A percentile compares a stretch with the other conserved stretches of the same genome.
phyloP scores from a whole-genome alignment of 2,329 filamentous ascomycete species.

The Xylariaceae sp. region DNA sequence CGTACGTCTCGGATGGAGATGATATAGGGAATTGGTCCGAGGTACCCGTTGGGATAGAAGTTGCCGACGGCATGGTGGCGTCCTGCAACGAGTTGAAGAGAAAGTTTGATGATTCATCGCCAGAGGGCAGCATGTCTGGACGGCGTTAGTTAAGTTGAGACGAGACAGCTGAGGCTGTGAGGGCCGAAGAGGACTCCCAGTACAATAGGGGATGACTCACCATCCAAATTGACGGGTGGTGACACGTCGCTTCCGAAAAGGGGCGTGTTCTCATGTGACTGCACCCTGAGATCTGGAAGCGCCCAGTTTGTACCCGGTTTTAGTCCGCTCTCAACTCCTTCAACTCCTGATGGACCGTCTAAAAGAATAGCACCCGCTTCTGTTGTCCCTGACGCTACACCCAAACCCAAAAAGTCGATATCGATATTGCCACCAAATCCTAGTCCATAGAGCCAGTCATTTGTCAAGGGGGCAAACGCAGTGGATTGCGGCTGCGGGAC shows the following conservation, averaged over 20 bases:
- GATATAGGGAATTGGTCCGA: constrained; percentile 15
- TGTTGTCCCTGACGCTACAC: constrained; percentile 4
- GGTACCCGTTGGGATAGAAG: constrained; percentile 8
- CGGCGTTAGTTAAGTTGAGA: constrained; percentile 10
- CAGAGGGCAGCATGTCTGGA: constrained; percentile 21
- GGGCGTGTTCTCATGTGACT: constrained; percentile 16
- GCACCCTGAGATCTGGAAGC: constrained; percentile 19
- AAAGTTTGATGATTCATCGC: constrained; percentile 17
- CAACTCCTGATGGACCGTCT: constrained; percentile 1
- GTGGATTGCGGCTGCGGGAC: constrained; percentile 6
- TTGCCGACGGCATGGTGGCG: constrained; percentile 15
- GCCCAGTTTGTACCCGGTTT: constrained; percentile 23
- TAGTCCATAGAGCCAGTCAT: constrained; percentile 25
- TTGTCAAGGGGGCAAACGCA: constrained; percentile 12
- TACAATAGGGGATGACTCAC: constrained; percentile 16
- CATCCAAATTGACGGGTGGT: constrained; percentile 20
- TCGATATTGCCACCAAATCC: constrained; percentile 1
- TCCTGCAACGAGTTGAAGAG: constrained; percentile 19
- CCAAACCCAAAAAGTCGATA: constrained; percentile 5
- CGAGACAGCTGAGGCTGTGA: constrained; percentile 1
- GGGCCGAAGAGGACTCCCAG: background rate
- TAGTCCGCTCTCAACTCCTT: background rate
- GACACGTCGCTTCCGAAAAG: constrained; percentile 20
- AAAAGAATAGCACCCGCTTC: constrained; percentile 11
- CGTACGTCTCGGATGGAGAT: constrained; percentile 13